Percentiles rank a stretch among this genome's conserved stretches.
phyloP scores from a whole-genome alignment of 1,284 basidiomycete species.

The Moniliophthora roreri region DNA sequence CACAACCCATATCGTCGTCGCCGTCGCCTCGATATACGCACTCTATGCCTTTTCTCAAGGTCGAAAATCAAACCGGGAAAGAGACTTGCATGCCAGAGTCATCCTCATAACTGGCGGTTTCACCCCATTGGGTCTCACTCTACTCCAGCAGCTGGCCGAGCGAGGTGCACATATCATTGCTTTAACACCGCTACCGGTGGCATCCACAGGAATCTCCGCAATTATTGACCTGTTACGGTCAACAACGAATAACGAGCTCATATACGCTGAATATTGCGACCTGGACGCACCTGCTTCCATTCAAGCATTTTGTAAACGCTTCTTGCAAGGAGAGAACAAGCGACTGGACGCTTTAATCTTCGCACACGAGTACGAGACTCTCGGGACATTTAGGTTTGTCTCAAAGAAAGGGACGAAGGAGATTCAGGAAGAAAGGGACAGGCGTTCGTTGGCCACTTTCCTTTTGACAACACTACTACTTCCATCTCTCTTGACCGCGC shows the following conservation, averaged over 20 bases:
- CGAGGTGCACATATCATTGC: constrained; percentile 77
- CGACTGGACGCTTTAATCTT: constrained; percentile 72
- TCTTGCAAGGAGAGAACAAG: constrained; percentile 62
- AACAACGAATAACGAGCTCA: constrained; percentile 68
- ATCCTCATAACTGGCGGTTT: constrained; percentile 76
- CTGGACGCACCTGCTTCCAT: constrained; percentile 62
- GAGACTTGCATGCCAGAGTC: constrained; percentile 68
- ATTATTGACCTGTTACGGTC: constrained; percentile 63
- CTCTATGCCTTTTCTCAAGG: constrained; percentile 65
- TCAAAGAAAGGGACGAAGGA: constrained; percentile 22
- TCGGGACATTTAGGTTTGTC: constrained; percentile 48
- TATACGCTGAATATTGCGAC: constrained; percentile 76
- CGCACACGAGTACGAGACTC: constrained; percentile 68
- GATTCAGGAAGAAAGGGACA: constrained; percentile 39
- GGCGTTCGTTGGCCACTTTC: constrained; percentile 67
- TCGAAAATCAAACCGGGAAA: constrained; percentile 62
- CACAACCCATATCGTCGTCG: constrained; percentile 45
- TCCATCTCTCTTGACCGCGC: constrained; percentile 75
- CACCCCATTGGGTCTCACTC: constrained; percentile 66
- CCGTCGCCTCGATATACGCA: constrained; percentile 41
- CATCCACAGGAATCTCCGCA: constrained; percentile 52
- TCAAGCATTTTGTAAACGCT: constrained; percentile 63
- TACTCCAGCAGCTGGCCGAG: constrained; percentile 62
- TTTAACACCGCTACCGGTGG: constrained; percentile 57
- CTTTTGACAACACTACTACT: constrained; percentile 76